phyloP scores from a whole-genome alignment of 2,329 filamentous ascomycete genomes.

The Claviceps pazoutovae region DNA sequence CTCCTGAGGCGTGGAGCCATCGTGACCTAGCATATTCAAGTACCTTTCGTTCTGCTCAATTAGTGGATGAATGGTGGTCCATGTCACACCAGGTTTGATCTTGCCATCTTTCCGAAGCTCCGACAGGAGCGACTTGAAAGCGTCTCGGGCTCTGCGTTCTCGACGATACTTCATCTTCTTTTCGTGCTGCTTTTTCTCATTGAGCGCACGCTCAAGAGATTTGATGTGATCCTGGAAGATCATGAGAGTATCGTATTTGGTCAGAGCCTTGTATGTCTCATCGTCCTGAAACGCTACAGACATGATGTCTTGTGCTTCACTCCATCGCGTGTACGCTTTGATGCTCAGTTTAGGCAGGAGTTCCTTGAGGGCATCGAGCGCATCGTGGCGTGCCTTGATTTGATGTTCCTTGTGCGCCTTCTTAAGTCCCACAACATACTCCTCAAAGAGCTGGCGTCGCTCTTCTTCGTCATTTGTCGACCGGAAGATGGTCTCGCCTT shows the following conservation, averaged over 20 bases:
- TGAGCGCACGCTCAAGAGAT: conserved; percentile 76
- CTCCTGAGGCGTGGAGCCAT: conserved; percentile 74
- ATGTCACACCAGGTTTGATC: conserved; percentile 82
- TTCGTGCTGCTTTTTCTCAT: conserved; percentile 77
- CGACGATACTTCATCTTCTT: conserved; percentile 68
- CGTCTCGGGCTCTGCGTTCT: conserved; percentile 77
- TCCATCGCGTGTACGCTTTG: conserved; percentile 90
- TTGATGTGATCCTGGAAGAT: conserved; percentile 95
- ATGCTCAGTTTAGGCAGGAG: conserved; percentile 69
- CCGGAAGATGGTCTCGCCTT: conserved; percentile 89
- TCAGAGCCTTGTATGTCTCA: conserved; percentile 73
- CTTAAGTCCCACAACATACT: conserved; percentile 78
- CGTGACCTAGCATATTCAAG: conserved; percentile 65
- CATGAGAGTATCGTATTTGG: conserved; percentile 77
- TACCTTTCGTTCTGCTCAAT: conserved; percentile 76
- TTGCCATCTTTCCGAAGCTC: conserved; percentile 63
- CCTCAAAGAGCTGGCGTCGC: conserved; percentile 79
- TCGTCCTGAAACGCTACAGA: conserved; percentile 66
- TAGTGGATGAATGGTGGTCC: conserved; percentile 64
- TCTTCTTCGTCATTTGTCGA: conserved; percentile 80
- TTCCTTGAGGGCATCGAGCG: conserved; percentile 68
- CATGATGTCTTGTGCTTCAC: conserved; percentile 73
- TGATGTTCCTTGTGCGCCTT: conserved; percentile 68
- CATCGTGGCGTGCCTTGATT: conserved; percentile 56
- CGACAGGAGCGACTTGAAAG: conserved; percentile 58